These are phyloP conservation scores for Laguncularia racemosa DNA, from an alignment of 345 rosid genomes.

Conservation along the genomic window DNA sequence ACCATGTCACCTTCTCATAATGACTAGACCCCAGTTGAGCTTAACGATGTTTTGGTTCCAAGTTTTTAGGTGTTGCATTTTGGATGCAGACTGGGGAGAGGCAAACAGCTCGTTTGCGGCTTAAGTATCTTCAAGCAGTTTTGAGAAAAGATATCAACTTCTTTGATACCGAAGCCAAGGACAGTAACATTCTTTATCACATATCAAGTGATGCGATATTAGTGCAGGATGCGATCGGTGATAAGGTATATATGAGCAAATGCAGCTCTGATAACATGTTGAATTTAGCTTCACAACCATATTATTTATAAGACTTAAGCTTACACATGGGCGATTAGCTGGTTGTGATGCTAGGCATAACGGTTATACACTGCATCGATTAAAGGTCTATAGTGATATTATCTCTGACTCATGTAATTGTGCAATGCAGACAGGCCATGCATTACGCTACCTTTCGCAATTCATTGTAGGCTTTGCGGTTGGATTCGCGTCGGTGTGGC, in stretches of 20 bases:
- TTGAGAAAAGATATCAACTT: constrained; percentile 52
- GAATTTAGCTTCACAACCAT: too few relatives aligned
- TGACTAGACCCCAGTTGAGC: constrained; percentile 2
- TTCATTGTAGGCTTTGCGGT: constrained; percentile 54
- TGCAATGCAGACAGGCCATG: constrained; percentile 63
- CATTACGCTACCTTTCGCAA: constrained; percentile 63
- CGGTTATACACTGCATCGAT: too few relatives aligned
- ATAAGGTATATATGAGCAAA: constrained; percentile 39
- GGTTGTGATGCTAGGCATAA: too few relatives aligned
- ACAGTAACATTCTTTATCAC: constrained; percentile 49
- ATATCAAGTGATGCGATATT: constrained; percentile 82
- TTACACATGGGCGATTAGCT: too few relatives aligned
- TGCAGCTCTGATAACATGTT: too few relatives aligned
- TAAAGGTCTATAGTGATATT: too few relatives aligned
- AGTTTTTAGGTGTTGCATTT: constrained; percentile 46
- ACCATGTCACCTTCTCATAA: background rate
- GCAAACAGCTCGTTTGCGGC: constrained; percentile 66
- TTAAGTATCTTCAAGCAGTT: constrained; percentile 58
- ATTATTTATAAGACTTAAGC: too few relatives aligned
- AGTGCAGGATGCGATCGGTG: constrained; percentile 86
- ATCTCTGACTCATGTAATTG: background rate
- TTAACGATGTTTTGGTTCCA: background rate
- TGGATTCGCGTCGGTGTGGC: constrained; percentile 71
- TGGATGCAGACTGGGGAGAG: constrained; percentile 94
- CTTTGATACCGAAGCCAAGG: constrained; percentile 74